phyloP scores from a whole-genome alignment of 768 basidiomycete species.

The Lactifluus subvellereus region DNA sequence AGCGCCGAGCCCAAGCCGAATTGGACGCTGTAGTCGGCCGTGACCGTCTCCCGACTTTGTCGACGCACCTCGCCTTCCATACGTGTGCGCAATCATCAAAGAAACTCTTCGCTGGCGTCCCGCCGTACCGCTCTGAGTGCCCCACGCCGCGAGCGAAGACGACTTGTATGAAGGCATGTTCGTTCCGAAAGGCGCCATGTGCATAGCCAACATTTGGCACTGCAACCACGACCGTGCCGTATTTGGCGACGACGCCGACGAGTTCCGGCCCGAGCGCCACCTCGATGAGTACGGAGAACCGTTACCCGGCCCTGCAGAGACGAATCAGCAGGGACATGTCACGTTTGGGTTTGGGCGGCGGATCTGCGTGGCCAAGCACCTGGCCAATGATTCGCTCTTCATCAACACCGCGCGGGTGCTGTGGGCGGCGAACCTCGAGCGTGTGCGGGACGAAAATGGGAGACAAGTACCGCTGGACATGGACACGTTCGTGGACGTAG shows the following conservation, averaged over 20 bases:
- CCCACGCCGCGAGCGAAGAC: constrained; percentile 23
- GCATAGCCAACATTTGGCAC: constrained; percentile 28
- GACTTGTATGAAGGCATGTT: constrained; percentile 29
- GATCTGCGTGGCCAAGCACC: constrained; percentile 23
- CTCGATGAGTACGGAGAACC: constrained; percentile 11
- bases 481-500: constrained; percentile 1
- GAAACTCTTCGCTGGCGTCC: constrained; percentile 18
- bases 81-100: constrained; percentile 19
- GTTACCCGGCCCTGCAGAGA: constrained; percentile 5
- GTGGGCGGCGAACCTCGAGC: constrained; percentile 22
- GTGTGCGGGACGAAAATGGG: constrained; percentile 13
- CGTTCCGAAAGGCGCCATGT: constrained; percentile 35
- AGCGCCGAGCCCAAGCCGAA: constrained; percentile 18
- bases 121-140: background rate
- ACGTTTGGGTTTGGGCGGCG: constrained; percentile 23
- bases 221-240: constrained; percentile 6
- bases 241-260: constrained; percentile 21
- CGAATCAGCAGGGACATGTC: constrained; percentile 17
- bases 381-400: constrained; percentile 24
- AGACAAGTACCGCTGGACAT: constrained; percentile 3
- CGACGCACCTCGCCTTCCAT: constrained; percentile 23
- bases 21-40: constrained; percentile 19
- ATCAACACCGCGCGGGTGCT: constrained; percentile 22
- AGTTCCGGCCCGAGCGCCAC: constrained; percentile 25
- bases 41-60: constrained; percentile 17